Evolutionary conservation across 371 early-diverging fungal species (phyloP), one percentile per base, ranked within the genome.

Genomic region (Syncephalastrum contaminatum): DNA sequence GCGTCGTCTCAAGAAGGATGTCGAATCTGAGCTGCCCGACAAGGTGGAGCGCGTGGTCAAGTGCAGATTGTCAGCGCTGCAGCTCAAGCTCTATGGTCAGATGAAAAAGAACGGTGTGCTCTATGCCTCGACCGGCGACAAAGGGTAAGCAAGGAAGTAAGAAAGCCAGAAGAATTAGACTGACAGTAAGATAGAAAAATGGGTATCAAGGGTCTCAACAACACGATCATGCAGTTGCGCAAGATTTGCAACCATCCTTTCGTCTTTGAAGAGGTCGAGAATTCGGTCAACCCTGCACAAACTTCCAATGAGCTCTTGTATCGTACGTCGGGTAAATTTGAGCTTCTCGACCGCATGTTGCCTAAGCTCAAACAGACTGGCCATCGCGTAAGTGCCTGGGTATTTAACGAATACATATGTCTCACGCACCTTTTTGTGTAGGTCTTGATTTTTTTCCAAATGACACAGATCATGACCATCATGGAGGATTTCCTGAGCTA

Each of bases 231-330:
- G 99, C 99, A 99, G 71, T 82, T 99, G 42, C 89, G 99, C 48
- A 99, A 99, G 73, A 93, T 99, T 55, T 98, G 99, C 73, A 99
- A 99, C 73, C 99, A 99, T 75, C 99, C 99, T 6, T 99, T 91
- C 69, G 94, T 99, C 3, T 97, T 97, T 71, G 88, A 89, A 42
- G 97, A 94, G 58, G 98, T 99, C 1, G 99, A 99, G 70, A 81
- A 82, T 8, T 63, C 80, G 12, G 70, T 94, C 48, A 88, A 91
- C 62, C 89, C 91, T 7, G 63, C 69, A 25, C 72, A 75, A 24
- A 62, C 60, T 21, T 74, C 73, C 54, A 83, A 84, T 42, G 82
- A 83, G n/a, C 47, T 72, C 15, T 70, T 91, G n/a, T 95, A 71
- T 64, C 86, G 92, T 51, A 87, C 86, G 21, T 82, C 95, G 7